phyloP scores from a whole-genome alignment of 2,329 filamentous ascomycete genomes.

The Aureobasidium melanogenum region DNA sequence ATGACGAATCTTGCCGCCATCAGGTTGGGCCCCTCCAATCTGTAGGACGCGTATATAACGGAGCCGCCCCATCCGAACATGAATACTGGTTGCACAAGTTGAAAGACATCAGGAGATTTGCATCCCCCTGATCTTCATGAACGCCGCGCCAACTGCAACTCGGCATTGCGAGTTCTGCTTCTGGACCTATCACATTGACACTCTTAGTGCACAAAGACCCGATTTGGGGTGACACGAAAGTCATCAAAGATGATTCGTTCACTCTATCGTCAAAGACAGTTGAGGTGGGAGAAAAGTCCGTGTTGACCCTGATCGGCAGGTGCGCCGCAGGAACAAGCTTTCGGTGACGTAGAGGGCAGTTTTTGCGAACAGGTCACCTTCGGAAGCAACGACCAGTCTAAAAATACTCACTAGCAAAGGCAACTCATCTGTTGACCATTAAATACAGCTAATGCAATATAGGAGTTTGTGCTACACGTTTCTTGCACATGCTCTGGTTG shows the following conservation, averaged over 20 bases:
- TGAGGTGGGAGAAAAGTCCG: neutral
- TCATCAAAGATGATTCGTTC: neutral
- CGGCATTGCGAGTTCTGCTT: neutral
- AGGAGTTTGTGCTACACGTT: no score
- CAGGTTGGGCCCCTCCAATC: neutral
- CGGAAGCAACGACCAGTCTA: neutral
- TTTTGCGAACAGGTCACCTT: neutral
- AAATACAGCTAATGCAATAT: no score
- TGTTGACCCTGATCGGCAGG: neutral
- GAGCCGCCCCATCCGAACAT: slow-evolving; percentile 1
- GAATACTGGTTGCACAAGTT: neutral
- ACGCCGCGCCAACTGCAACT: neutral
- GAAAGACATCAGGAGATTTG: neutral
- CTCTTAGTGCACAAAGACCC: neutral
- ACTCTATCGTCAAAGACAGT: neutral
- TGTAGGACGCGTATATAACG: slow-evolving; percentile 4
- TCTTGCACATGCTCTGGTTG: no score
- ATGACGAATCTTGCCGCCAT: neutral
- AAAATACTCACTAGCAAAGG: neutral
- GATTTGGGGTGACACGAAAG: no score
- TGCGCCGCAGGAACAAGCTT: neutral
- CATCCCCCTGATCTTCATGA: neutral
- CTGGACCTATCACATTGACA: neutral
- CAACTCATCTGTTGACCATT: no score
- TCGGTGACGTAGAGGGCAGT: neutral